Evolutionary conservation across 345 rosid species (phyloP).

Genomic region (Salix brachista): DNA sequence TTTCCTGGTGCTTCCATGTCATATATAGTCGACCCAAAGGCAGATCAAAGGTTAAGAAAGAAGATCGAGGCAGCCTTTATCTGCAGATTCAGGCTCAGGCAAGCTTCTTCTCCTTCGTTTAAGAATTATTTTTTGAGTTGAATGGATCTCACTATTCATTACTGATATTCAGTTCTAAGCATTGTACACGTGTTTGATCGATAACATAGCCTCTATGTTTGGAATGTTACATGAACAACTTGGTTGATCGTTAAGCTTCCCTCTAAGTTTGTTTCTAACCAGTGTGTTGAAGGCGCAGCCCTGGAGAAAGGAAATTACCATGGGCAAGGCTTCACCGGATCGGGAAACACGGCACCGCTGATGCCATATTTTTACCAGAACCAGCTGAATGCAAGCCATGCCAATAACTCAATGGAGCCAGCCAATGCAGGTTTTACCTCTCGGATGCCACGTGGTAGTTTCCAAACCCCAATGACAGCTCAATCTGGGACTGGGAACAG

Average conservation of each 20-base stretch:
- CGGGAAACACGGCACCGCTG: not conserved
- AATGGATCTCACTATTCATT: not conserved
- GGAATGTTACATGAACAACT: not conserved
- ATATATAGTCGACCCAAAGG: not conserved
- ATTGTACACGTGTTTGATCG: not conserved
- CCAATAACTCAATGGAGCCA: slow-evolving; percentile 2
- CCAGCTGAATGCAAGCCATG: slow-evolving; percentile 4
- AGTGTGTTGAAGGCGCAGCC: not conserved
- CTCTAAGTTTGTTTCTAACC: not conserved
- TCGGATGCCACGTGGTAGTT: not conserved
- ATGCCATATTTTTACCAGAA: not conserved
- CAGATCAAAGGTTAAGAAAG: not conserved
- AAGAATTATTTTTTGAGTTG: not conserved
- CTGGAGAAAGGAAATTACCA: not conserved
- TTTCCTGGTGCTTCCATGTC: slow-evolving; percentile 6
- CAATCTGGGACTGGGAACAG: not conserved
- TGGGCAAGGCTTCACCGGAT: not conserved
- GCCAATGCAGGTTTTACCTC: not conserved
- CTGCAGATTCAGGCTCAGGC: slow-evolving; percentile 22
- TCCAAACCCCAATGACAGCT: not conserved
- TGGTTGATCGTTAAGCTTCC: not conserved
- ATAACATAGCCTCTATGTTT: not conserved
- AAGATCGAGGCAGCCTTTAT: not conserved
- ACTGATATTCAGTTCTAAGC: not conserved
- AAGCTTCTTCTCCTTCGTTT: not conserved